Evolutionary conservation across 768 basidiomycete species (phyloP), one percentile per base, ranked within the genome.

Genomic region (Macrolepiota fuliginosa): DNA sequence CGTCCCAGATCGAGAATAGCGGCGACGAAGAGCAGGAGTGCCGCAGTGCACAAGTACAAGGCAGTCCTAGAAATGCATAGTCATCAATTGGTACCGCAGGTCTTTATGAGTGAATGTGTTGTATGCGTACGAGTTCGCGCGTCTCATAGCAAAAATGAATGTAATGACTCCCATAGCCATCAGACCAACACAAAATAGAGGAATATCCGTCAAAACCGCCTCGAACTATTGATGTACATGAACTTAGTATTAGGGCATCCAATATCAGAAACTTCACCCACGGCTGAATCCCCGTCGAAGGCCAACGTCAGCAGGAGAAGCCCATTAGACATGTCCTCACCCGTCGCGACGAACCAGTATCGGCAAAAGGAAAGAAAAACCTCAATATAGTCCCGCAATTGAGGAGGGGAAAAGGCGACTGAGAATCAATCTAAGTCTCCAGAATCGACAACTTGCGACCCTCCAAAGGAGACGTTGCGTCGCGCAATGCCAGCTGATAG

Each of bases 151-250:
- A 42, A 88, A 68, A 67, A 87, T 76, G 68, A 89, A 83, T 12
- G 79, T 77, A 54, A 86, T 82, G 45, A 84, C 75, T 13, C 82
- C 87, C 57, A 90, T 83, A 24, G 81, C 81, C 69, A 89, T 73
- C n/a, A 89, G 75, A 36, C 89, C 90, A 45, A 85, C 80, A 64
- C 81, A 82, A 67, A 89, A 83, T 63, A 89, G 77, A 22, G 90
- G 90, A 57, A 91, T 84, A 63, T 88, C 87, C 17, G 82, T 75
- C 49, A 91, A 75, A 45, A 90, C 69, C 64, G 77, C 73, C 61
- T 83, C 81, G 45, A 88, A 73, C 87, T 89, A 56, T 19, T 24
- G 27, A 37, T 3, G 22, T 5, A 22, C n/a, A 32, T 39, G 56
- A 46, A 35, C 11, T 37, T 36, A 36, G 1, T 50, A 36, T 19